A percentile compares a stretch with the other conserved stretches of the same genome.
phyloP scores from a whole-genome alignment of 1,284 basidiomycete species.

The Pyrrhoderma noxium region DNA sequence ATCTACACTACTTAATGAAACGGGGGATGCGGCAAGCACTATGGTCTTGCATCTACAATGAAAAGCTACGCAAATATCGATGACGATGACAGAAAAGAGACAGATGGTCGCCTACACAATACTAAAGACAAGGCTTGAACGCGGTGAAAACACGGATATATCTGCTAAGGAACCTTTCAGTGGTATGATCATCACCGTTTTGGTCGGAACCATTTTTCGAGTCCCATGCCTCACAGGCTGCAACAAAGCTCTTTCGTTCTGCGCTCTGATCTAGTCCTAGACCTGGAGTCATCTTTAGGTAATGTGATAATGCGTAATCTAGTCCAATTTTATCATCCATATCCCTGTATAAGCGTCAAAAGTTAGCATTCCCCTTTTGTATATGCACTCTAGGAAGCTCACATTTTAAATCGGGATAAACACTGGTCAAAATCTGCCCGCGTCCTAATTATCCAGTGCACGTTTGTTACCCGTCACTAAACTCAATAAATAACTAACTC shows the following conservation, averaged over 20 bases:
- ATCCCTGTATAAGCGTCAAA: constrained; percentile 31
- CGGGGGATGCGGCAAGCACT: too few species aligned
- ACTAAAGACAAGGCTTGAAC: too few species aligned
- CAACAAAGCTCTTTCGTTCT: constrained; percentile 49
- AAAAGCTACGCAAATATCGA: too few species aligned
- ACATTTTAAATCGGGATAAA: constrained; percentile 45
- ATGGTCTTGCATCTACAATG: too few species aligned
- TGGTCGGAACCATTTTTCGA: constrained; percentile 17
- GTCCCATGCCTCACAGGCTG: constrained; percentile 47
- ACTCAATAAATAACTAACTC: neutral
- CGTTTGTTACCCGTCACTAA: constrained; percentile 11
- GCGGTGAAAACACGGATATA: too few species aligned
- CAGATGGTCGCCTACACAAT: too few species aligned
- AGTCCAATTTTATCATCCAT: constrained; percentile 53
- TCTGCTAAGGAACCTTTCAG: too few species aligned
- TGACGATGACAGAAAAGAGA: too few species aligned
- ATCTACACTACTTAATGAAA: too few species aligned
- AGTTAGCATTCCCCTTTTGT: too few species aligned
- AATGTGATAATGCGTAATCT: constrained; percentile 36
- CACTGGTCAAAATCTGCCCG: constrained; percentile 52
- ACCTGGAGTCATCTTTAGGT: constrained; percentile 40
- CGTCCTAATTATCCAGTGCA: constrained; percentile 39
- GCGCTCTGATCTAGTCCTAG: constrained; percentile 27
- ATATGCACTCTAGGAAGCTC: too few species aligned
- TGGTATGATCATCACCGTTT: too few species aligned